phyloP scores from a whole-genome alignment of 2,329 filamentous ascomycete species.

The Aspergillus pseudoviridinutans region DNA sequence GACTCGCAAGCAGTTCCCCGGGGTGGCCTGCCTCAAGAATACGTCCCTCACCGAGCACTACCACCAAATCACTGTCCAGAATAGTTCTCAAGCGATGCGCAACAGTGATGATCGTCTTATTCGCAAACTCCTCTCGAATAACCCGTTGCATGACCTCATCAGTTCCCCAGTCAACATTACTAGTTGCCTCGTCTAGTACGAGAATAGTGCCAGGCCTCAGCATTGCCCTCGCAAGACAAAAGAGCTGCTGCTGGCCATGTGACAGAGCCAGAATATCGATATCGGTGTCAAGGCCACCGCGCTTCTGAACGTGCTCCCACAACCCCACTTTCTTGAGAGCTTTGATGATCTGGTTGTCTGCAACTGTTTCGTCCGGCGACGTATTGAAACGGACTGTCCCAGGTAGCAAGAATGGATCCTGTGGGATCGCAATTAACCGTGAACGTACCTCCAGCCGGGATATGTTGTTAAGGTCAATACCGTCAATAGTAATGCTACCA shows the following conservation, averaged over 20 bases:
- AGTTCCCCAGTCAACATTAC: slow-evolving; percentile 8
- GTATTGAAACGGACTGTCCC: slow-evolving; percentile 20
- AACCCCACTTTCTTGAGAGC: slow-evolving; percentile 23
- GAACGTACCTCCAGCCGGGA: slow-evolving; percentile 10
- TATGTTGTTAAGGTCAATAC: slow-evolving; percentile 12
- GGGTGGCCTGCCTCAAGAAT: background rate
- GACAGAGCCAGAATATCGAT: slow-evolving; percentile 36
- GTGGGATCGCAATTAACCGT: slow-evolving; percentile 18
- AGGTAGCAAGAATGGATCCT: slow-evolving; percentile 20
- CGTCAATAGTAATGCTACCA: slow-evolving; percentile 19
- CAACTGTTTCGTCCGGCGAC: slow-evolving; percentile 2
- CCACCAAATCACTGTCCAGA: background rate
- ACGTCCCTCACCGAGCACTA: background rate
- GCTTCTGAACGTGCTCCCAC: slow-evolving; percentile 23
- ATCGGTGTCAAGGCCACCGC: slow-evolving; percentile 26
- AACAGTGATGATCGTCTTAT: background rate
- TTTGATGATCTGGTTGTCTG: slow-evolving; percentile 20
- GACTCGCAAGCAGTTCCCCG: background rate
- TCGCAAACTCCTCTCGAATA: background rate
- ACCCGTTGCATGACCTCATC: background rate
- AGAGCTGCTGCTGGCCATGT: slow-evolving; percentile 57
- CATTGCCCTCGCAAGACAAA: slow-evolving; percentile 55
- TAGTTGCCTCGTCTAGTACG: slow-evolving; percentile 21
- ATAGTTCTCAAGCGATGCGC: background rate
- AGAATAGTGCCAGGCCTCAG: slow-evolving; percentile 34